Base-by-base conservation (phyloP, 2,329 filamentous ascomycete genomes). In the Didymella pinodella region DNA sequence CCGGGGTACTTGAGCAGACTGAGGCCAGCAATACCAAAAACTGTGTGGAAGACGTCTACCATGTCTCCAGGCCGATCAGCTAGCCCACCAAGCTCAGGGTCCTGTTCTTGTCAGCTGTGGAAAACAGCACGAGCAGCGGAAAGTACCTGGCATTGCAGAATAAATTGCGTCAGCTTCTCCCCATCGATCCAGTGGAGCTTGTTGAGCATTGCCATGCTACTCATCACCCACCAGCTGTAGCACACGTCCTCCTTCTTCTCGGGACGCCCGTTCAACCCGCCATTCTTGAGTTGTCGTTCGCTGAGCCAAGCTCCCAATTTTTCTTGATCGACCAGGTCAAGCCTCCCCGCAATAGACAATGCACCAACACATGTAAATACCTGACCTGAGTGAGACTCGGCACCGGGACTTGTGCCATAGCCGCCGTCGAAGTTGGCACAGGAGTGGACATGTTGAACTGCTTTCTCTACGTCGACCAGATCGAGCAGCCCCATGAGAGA, bases 161-260 rank as follows among this genome's bases (percentile, higher is more conserved):
- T 97, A 78, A 97, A 99, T 25, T 79, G 77, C 50, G 88, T 85
- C 69, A 99, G 84, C 73, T 91, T 91, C 57, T 88, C 83, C 48
- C 88, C 86, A 80, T 99, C 92, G 74, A 99, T 96, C 95, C 95
- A 99, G 76, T 97, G 91, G 52, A 93, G 84, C 54, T 89, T 88
- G 53, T 85, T 88, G 66, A 99, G 91, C 84, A 98, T 97, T 45
- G 90, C 89, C 66, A 99, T 81, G 75, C 93, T 97, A 73, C 91
- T 94, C 72, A 94, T 81, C 44, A 98, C 95, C 95, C 95, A 99
- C 95, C 95, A 99, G 76, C 92, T 97, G 80, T 99, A 99, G 80
- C 95, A 99, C 14, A 97, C 94, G 76, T 99, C 95, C 75, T 97
- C 94, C 63, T 91, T 81, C 82, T 99, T 99, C 80, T 98, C 95